phyloP scores from a whole-genome alignment of 1,284 basidiomycete species.

The Pterulicium gracile region DNA sequence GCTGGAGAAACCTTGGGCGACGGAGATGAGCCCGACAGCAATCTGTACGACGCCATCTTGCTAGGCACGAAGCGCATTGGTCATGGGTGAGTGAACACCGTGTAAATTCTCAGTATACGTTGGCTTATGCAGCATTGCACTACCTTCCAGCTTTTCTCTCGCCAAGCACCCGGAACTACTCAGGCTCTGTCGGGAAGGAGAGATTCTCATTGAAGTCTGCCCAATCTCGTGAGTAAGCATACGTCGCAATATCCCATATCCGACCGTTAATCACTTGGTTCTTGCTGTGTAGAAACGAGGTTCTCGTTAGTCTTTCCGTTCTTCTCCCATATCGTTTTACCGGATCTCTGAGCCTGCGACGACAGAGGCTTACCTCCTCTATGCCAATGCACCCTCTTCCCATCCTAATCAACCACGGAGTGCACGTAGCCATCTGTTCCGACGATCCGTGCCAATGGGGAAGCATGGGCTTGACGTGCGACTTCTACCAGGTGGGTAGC shows the following conservation, averaged over 20 bases:
- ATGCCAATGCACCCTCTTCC: conserved; percentile 69
- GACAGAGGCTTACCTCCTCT: conserved; percentile 55
- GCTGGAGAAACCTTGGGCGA: conserved; percentile 73
- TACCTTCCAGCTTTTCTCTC: conserved; percentile 48
- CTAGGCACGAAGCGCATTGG: conserved; percentile 72
- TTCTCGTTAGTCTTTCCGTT: conserved; percentile 33
- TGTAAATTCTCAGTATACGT: conserved; percentile 4
- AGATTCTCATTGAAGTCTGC: conserved; percentile 62
- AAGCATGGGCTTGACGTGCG: conserved; percentile 64
- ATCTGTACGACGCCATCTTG: conserved; percentile 70
- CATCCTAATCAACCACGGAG: conserved; percentile 54
- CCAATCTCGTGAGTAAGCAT: conserved; percentile 49
- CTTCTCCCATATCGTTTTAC: no score
- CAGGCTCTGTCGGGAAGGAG: conserved; percentile 48
- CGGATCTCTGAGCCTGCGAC: conserved; percentile 1
- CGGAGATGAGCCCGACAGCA: conserved; percentile 57
- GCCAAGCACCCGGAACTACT: conserved; percentile 66
- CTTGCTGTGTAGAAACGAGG: conserved; percentile 41
- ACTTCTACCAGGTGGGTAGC: conserved; percentile 69
- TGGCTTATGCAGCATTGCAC: no score
- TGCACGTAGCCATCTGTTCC: conserved; percentile 57
- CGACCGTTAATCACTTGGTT: conserved; percentile 6
- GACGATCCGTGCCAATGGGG: conserved; percentile 73
- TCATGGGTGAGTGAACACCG: conserved; percentile 42
- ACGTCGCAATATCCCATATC: conserved; percentile 4